Percentiles rank a stretch among this genome's conserved stretches.
phyloP scores from a whole-genome alignment of 805 yeast species.

The Kregervanrija fluxuum region DNA sequence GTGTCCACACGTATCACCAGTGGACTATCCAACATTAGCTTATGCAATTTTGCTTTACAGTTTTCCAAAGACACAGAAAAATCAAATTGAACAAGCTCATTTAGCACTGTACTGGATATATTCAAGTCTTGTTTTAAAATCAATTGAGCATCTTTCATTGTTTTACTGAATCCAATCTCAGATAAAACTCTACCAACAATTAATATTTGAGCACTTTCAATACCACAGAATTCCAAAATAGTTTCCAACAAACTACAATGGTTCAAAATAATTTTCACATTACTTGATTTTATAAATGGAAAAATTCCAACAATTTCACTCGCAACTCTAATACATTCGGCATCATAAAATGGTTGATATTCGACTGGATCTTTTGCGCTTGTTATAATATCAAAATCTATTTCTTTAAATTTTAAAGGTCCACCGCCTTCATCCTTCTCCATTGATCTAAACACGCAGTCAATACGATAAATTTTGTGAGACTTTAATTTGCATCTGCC shows the following conservation, averaged over 20 bases:
- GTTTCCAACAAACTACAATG: constrained; percentile 76
- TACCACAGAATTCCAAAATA: constrained; percentile 73
- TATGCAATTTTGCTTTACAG: constrained; percentile 56
- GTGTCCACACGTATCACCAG: constrained; percentile 52
- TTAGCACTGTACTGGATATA: constrained; percentile 73
- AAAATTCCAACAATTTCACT: constrained; percentile 63
- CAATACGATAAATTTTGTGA: constrained; percentile 65
- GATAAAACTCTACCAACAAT: constrained; percentile 69
- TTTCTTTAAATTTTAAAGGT: constrained; percentile 71
- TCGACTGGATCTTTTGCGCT: constrained; percentile 23
- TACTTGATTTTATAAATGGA: constrained; percentile 57
- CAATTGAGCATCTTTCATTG: constrained; percentile 48
- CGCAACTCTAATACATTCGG: constrained; percentile 78
- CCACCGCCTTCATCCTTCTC: constrained; percentile 54
- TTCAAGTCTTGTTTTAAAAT: constrained; percentile 55
- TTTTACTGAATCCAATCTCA: constrained; percentile 64
- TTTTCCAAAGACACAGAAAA: constrained; percentile 63
- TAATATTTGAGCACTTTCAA: constrained; percentile 64
- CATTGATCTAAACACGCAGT: constrained; percentile 72
- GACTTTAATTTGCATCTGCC: constrained; percentile 53
- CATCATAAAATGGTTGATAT: constrained; percentile 56
- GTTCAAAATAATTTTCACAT: constrained; percentile 57
- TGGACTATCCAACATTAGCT: constrained; percentile 70
- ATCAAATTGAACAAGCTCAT: constrained; percentile 75
- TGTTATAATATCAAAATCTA: constrained; percentile 77